Base-by-base conservation (phyloP, 2,329 filamentous ascomycete species). In the Hypoxylon sp. region DNA sequence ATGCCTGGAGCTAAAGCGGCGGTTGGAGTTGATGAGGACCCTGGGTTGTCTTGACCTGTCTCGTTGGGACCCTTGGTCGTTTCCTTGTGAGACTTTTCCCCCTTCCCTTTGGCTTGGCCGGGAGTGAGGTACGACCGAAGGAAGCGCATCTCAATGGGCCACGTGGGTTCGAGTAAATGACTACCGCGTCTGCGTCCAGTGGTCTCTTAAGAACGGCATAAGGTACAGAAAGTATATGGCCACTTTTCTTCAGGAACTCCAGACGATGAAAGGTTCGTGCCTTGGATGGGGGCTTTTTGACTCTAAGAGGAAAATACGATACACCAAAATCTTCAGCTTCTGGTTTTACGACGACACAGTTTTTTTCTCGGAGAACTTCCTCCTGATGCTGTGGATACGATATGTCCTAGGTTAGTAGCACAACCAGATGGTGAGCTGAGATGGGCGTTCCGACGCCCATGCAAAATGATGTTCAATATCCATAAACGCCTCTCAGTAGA, bases 81-180 rank as follows among this genome's bases (percentile, higher is more conserved):
- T 52, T 71, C 69, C 46, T 72, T 71, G 51, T 37, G 63, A 61
- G 70, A 59, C 8, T 74, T 71, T 37, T 67, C 72, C 26, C 58
- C 60, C 64, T 75, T 71, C 11, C 69, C 69, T n/a, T 73, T 70
- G 57, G 66, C 39, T 53, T 74, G 72, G 31, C 75, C 74, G 17
- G 78, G 78, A 48, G 75, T 71, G 55, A 80, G 77, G 66, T 80
- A 80, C 9, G 77, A 76, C 71, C 77, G 80, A 71, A 80, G 61
- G 67, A 75, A 74, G 48, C 75, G 66, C 79, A 80, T 80, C 61
- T 58, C 58, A 53, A 63, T 64, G 66, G 59, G 47, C 55, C 54
- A 26, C 39, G 61, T 39, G 42, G 44, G 60, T 53, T 17, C 39
- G 55, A 67, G 67, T 37, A 63, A 69, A 48, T 35, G 63, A 69